A percentile compares a stretch with the other conserved stretches of the same genome.
Evolutionary conservation across 805 yeast genomes (phyloP).

Genomic region (Wickerhamiella kurtzmanii): DNA sequence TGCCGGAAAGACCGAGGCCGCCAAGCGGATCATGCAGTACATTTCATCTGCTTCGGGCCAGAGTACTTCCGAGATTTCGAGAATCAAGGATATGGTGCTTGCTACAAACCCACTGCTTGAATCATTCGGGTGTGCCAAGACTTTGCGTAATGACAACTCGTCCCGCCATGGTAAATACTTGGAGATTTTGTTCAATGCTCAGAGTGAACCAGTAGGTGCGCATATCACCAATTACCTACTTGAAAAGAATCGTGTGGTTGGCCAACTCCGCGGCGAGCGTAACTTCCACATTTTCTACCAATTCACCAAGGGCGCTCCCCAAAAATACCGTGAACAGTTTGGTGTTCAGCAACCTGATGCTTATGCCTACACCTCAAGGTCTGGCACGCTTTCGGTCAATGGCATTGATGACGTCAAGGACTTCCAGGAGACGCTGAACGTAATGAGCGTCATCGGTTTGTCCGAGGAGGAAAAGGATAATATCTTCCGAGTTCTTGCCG

Average conservation of each 20-base stretch:
- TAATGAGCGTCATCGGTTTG: slow-evolving; percentile 82
- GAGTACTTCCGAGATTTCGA: slow-evolving; percentile 52
- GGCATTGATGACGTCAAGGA: slow-evolving; percentile 77
- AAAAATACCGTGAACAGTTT: slow-evolving; percentile 62
- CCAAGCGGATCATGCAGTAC: slow-evolving; percentile 95
- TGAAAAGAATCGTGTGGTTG: slow-evolving; percentile 94
- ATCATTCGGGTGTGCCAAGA: slow-evolving; percentile 88
- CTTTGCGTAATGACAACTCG: slow-evolving; percentile 76
- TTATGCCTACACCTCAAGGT: slow-evolving; percentile 74
- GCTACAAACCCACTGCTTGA: slow-evolving; percentile 92
- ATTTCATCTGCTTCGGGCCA: slow-evolving; percentile 75
- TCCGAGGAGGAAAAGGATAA: slow-evolving; percentile 74
- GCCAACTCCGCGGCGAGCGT: slow-evolving; percentile 82
- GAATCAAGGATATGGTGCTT: slow-evolving; percentile 90
- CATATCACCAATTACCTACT: slow-evolving; percentile 88
- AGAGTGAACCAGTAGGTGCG: slow-evolving; percentile 84
- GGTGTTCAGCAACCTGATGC: slow-evolving; percentile 94
- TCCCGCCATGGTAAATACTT: slow-evolving; percentile 89
- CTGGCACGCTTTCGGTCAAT: slow-evolving; percentile 74
- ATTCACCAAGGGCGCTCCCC: slow-evolving; percentile 81
- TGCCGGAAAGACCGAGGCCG: slow-evolving; percentile 97
- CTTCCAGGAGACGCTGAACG: slow-evolving; percentile 64
- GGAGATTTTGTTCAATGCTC: slow-evolving; percentile 73
- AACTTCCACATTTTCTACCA: slow-evolving; percentile 96
- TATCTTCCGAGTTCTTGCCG: slow-evolving; percentile 71